These are phyloP conservation scores for Conoideocrella luteorostrata DNA, from an alignment of 2,329 filamentous ascomycete genomes.

Conservation along the genomic window DNA sequence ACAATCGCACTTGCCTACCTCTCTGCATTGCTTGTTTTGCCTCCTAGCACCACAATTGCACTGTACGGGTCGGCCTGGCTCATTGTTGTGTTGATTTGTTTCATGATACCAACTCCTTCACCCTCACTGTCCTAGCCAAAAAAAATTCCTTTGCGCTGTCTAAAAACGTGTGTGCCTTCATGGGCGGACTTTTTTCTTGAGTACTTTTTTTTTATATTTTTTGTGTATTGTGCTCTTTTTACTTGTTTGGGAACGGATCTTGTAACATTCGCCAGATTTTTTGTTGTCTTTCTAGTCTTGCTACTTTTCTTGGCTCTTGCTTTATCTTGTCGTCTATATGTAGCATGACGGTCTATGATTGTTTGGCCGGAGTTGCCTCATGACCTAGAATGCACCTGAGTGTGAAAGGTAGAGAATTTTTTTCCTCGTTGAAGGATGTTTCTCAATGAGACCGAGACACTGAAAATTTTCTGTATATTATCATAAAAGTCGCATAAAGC, in stretches of 20 bases:
- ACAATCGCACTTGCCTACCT: conserved; percentile 35
- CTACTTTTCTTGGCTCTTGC: background rate
- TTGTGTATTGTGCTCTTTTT: background rate
- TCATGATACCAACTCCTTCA: conserved; percentile 28
- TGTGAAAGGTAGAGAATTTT: conserved; percentile 3
- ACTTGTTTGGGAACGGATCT: conserved; percentile 3
- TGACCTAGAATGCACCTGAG: conserved; percentile 7
- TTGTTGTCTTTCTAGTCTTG: background rate
- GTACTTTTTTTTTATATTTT: background rate
- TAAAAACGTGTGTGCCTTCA: conserved; percentile 4
- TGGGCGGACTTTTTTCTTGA: conserved; percentile 3
- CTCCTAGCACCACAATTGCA: conserved; percentile 14
- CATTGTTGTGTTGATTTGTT: conserved; percentile 23
- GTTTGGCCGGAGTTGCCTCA: conserved; percentile 6
- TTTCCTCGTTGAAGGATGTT: background rate
- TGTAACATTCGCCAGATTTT: conserved; percentile 5
- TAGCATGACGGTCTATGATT: conserved; percentile 9
- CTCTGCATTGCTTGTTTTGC: conserved; percentile 18
- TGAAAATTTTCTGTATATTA: conserved; percentile 48
- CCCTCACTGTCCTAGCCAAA: conserved; percentile 7
- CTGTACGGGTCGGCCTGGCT: conserved; percentile 11
- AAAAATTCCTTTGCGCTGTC: conserved; percentile 16
- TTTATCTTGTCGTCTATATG: conserved; percentile 1
- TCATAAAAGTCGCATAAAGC: conserved; percentile 38
- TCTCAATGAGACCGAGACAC: conserved; percentile 7